Evolutionary conservation across 129 eudicot genomes (phyloP).

Genomic region (Centella asiatica): DNA sequence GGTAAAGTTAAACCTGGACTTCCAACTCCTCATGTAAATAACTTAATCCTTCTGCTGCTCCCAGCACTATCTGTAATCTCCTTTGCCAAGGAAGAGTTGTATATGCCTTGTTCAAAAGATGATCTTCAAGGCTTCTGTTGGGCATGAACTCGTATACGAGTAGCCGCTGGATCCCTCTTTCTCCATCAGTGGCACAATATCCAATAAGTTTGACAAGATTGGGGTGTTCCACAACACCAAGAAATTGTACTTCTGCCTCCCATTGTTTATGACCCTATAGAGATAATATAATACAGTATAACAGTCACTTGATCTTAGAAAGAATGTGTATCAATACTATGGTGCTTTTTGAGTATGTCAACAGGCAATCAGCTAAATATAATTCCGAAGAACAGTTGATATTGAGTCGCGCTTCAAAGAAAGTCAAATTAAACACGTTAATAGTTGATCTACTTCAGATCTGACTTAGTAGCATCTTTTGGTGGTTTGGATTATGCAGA

Average conservation of each 20-base stretch:
- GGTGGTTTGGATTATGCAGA: no score
- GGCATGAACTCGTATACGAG: conserved; percentile 86
- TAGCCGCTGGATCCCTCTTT: conserved; percentile 75
- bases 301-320: not conserved
- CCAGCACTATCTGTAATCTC: conserved; percentile 65
- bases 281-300: not conserved
- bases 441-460: no score
- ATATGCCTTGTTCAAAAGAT: conserved; percentile 52
- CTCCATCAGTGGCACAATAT: conserved; percentile 79
- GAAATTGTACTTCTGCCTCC: conserved; percentile 90
- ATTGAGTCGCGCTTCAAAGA: no score
- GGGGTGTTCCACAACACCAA: conserved; percentile 82
- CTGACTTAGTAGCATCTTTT: no score
- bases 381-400: no score
- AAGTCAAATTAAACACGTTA: no score
- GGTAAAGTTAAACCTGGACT: conserved; percentile 46
- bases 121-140: conserved; percentile 78
- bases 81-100: conserved; percentile 58
- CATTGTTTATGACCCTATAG: conserved; percentile 91
- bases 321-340: not conserved
- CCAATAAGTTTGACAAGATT: conserved; percentile 87
- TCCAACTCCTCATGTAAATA: conserved; percentile 85
- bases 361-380: not conserved
- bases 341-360: not conserved
- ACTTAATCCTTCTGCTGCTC: conserved; percentile 86